A percentile compares a stretch with the other conserved stretches of the same genome.
These are phyloP conservation scores for Penicillium waksmanii DNA, from an alignment of 495 filamentous ascomycete genomes.

Conservation along the genomic window DNA sequence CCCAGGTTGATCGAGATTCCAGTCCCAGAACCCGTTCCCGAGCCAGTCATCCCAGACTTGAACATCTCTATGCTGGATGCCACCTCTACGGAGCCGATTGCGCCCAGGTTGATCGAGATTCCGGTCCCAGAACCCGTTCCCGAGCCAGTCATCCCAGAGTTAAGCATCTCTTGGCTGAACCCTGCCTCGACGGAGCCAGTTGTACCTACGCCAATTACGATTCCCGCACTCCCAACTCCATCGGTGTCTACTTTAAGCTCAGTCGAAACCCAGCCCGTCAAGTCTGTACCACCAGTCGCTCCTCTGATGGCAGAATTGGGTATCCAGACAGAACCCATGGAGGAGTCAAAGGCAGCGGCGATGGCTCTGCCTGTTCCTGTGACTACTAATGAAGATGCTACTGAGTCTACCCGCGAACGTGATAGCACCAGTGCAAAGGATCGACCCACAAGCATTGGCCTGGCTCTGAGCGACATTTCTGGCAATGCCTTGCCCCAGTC, in stretches of 20 bases:
- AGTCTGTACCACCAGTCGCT: slow-evolving; percentile 23
- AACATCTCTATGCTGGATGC: slow-evolving; percentile 41
- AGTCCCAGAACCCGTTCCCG: not conserved
- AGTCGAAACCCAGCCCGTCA: slow-evolving; percentile 45
- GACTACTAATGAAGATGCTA: slow-evolving; percentile 57
- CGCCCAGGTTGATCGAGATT: slow-evolving; percentile 24
- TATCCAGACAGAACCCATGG: slow-evolving; percentile 29
- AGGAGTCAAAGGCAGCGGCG: slow-evolving; percentile 23
- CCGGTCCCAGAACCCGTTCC: not conserved
- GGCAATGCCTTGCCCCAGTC: slow-evolving; percentile 44
- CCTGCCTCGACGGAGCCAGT: slow-evolving; percentile 44
- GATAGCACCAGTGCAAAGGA: slow-evolving; percentile 39
- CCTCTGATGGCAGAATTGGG: slow-evolving; percentile 25
- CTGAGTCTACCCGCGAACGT: slow-evolving; percentile 41
- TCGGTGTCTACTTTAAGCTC: slow-evolving; percentile 45
- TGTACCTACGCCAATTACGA: slow-evolving; percentile 25
- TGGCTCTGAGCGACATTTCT: slow-evolving; percentile 48
- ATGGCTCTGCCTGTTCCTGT: slow-evolving; percentile 19
- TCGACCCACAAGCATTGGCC: slow-evolving; percentile 45
- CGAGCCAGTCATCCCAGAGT: slow-evolving; percentile 16
- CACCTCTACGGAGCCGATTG: slow-evolving; percentile 42
- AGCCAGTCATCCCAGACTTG: slow-evolving; percentile 33
- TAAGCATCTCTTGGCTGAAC: slow-evolving; percentile 39
- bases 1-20: slow-evolving; percentile 23
- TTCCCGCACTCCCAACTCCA: slow-evolving; percentile 21